These are phyloP conservation scores for Medicago ruthenica DNA, from an alignment of 306 rosid genomes.

Conservation along the genomic window DNA sequence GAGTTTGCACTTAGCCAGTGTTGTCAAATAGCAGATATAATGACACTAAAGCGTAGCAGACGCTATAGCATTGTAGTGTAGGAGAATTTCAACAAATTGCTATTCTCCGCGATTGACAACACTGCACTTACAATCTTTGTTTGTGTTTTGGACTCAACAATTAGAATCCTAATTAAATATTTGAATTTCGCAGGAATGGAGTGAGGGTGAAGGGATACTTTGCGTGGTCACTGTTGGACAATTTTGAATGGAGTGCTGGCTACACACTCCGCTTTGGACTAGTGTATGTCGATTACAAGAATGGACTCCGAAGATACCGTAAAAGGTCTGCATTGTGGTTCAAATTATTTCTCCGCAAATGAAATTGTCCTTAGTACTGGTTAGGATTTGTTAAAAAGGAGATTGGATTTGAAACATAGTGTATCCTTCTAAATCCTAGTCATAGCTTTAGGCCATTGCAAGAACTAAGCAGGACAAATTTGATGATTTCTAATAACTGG, in stretches of 20 bases:
- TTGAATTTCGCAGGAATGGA: slow-evolving; percentile 54
- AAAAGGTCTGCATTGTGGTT: slow-evolving; percentile 77
- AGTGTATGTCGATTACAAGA: slow-evolving; percentile 63
- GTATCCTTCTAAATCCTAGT: slow-evolving; percentile 8
- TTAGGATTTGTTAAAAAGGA: slow-evolving; percentile 6
- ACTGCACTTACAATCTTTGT: not conserved
- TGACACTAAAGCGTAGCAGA: not conserved
- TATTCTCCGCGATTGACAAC: not conserved
- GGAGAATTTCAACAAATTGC: not conserved
- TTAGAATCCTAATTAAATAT: slow-evolving; percentile 23
- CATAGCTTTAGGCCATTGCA: slow-evolving; percentile 16
- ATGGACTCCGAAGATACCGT: slow-evolving; percentile 54
- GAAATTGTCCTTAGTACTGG: not conserved
- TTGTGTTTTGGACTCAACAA: not conserved
- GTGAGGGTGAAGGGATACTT: slow-evolving; percentile 73
- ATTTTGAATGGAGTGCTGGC: slow-evolving; percentile 65
- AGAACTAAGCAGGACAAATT: slow-evolving; percentile 14
- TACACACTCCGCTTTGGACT: slow-evolving; percentile 67
- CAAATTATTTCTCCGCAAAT: slow-evolving; percentile 55
- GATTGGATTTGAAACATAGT: not conserved
- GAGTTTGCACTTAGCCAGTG: not conserved
- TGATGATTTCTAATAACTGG: slow-evolving; percentile 14
- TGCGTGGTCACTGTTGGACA: slow-evolving; percentile 76
- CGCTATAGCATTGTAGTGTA: not conserved
- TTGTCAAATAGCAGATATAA: not conserved